Conservation (phyloP, 306 rosid genomes). For the Inga leiocalycina region DNA sequence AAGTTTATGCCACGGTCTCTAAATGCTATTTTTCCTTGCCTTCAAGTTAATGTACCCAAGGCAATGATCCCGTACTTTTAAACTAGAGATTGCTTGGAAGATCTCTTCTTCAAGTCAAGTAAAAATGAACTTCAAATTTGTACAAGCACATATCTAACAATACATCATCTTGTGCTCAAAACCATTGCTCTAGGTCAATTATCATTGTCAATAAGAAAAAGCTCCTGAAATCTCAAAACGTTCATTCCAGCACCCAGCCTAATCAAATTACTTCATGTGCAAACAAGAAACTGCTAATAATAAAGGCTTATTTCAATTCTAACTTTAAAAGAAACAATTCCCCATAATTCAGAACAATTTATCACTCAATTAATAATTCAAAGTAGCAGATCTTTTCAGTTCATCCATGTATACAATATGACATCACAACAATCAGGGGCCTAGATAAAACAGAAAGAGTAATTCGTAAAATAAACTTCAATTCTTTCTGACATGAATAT, state of each 20-base stretch:
- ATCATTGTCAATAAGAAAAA: neutral
- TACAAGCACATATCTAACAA: neutral
- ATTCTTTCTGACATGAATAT: neutral
- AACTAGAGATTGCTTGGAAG: neutral
- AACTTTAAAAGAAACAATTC: neutral
- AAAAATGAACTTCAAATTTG: neutral
- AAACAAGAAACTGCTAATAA: neutral
- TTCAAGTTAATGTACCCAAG: conserved; percentile 14
- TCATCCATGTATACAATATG: neutral
- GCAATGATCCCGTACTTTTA: neutral
- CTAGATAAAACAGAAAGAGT: neutral
- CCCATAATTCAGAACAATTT: neutral
- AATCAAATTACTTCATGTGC: neutral
- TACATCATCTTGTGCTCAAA: neutral
- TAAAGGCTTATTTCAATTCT: neutral
- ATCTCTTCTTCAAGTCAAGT: neutral
- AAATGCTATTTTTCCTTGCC: conserved; percentile 4
- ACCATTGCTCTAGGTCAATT: neutral
- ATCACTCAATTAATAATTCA: neutral
- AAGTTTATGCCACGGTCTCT: conserved; percentile 2
- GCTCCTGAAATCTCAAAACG: neutral
- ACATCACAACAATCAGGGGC: neutral
- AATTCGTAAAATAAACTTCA: neutral
- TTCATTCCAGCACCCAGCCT: neutral
- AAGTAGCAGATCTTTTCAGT: neutral